These are phyloP conservation scores for Prunus persica DNA, from an alignment of 306 rosid genomes.

Conservation along the genomic window Prunus_persica_NCBIv2 NC_034009.1:33174001-33174500, in stretches of 20 bases:
- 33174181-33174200: neutral
- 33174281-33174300: constrained; percentile 1
- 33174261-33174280: neutral
- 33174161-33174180: neutral
- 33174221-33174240: neutral
- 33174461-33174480: neutral
- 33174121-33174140: neutral
- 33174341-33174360: neutral
- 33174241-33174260: neutral
- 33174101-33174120: neutral
- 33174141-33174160: constrained; percentile 1
- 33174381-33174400: neutral
- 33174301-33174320: neutral
- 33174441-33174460: too few species aligned
- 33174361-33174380: neutral
- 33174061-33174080: neutral
- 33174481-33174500: too few species aligned
- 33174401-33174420: neutral
- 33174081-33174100: neutral
- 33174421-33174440: too few species aligned
- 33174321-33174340: neutral
- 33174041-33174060: constrained; percentile 8
- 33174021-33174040: neutral
- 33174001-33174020: neutral
- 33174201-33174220: neutral